These are phyloP conservation scores for Toxicodendron radicans DNA, from an alignment of 345 rosid species.

Conservation along the genomic window DNA sequence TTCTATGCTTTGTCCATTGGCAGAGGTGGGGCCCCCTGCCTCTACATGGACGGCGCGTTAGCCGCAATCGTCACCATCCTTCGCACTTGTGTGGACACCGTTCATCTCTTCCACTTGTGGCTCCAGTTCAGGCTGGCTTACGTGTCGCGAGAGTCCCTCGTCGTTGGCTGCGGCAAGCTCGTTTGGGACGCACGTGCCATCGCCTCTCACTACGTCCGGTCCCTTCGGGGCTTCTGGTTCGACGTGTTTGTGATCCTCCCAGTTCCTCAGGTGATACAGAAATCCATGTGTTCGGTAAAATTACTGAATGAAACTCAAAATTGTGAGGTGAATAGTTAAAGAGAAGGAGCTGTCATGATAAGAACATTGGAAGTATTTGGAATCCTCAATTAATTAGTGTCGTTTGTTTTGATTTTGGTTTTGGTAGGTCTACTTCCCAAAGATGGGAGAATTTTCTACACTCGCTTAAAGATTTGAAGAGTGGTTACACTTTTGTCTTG, in stretches of 20 bases:
- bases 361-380: too few relatives aligned
- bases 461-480: too few relatives aligned
- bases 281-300: neutral
- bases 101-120: conserved; percentile 52
- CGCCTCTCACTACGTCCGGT: conserved; percentile 46
- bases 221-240: conserved; percentile 55
- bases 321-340: too few relatives aligned
- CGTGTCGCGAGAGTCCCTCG: conserved; percentile 60
- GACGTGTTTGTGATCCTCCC: conserved; percentile 64
- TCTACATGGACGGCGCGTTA: conserved; percentile 46
- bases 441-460: too few relatives aligned
- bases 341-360: too few relatives aligned
- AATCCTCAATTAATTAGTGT: too few relatives aligned
- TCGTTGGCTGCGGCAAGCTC: conserved; percentile 62
- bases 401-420: too few relatives aligned
- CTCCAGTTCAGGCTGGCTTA: conserved; percentile 64
- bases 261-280: conserved; percentile 49
- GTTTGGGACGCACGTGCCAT: conserved; percentile 71
- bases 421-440: too few relatives aligned
- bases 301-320: too few relatives aligned
- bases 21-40: conserved; percentile 43
- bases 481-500: too few relatives aligned
- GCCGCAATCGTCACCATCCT: conserved; percentile 41
- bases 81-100: conserved; percentile 49
- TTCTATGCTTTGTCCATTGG: conserved; percentile 48